A percentile compares a stretch with the other conserved stretches of the same genome.
Evolutionary conservation across 2,329 filamentous ascomycete genomes (phyloP).

Genomic region (Verticillium tricorpus): DNA sequence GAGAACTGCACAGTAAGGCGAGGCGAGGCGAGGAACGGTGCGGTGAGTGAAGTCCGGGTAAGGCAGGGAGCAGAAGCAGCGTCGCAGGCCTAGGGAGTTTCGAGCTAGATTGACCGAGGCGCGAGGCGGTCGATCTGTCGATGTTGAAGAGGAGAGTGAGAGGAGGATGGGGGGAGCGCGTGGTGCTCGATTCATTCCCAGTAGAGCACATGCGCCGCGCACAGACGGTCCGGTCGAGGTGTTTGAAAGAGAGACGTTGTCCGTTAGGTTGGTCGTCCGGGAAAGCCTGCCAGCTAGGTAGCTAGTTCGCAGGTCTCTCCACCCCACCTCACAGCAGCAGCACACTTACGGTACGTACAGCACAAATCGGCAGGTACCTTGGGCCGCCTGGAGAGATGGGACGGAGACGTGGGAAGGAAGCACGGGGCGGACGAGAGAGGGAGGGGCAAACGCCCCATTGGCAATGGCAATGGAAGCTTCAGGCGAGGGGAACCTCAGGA

Average conservation of each 20-base stretch:
- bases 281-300: background rate
- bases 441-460: background rate
- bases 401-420: background rate
- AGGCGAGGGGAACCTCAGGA: background rate
- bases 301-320: background rate
- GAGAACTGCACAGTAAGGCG: background rate
- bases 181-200: background rate
- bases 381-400: background rate
- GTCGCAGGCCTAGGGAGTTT: background rate
- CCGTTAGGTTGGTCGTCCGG: background rate
- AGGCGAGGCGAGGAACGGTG: background rate
- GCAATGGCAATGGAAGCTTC: background rate
- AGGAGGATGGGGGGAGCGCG: background rate
- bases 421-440: background rate
- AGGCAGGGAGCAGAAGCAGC: background rate
- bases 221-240: background rate
- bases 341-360: too few species aligned
- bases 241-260: background rate
- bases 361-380: too few species aligned
- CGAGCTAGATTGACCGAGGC: background rate
- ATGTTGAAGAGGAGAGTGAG: background rate
- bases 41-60: background rate
- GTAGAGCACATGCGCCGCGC: background rate
- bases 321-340: background rate
- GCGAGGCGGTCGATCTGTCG: background rate